Evolutionary conservation across 2,329 filamentous ascomycete species (phyloP).

Genomic region (Pseudocercospora eumusae): DNA sequence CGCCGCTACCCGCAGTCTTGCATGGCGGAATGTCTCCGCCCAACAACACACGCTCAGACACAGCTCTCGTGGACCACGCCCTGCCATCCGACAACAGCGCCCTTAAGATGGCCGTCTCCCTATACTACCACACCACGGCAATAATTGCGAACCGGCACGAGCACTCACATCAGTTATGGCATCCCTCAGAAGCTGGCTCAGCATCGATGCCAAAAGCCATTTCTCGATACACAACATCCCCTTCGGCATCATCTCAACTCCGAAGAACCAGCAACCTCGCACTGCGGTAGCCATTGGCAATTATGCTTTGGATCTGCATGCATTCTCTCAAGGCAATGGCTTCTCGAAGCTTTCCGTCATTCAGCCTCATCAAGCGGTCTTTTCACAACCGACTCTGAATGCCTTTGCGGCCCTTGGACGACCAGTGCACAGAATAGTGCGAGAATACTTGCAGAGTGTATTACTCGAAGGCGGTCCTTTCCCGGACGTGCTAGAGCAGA

Average conservation of each 20-base stretch:
- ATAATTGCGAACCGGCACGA: not conserved
- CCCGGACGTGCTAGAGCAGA: conserved; percentile 64
- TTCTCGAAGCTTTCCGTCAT: conserved; percentile 61
- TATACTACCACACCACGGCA: not conserved
- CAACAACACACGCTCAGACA: not conserved
- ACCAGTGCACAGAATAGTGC: conserved; percentile 66
- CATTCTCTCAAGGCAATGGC: conserved; percentile 60
- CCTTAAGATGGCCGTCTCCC: not conserved
- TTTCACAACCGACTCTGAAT: conserved; percentile 67
- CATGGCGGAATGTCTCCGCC: not conserved
- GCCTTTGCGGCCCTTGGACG: conserved; percentile 72
- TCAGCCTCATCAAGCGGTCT: conserved; percentile 61
- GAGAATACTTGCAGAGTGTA: conserved; percentile 68
- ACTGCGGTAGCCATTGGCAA: conserved; percentile 73
- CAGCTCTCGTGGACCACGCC: not conserved
- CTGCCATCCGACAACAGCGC: not conserved
- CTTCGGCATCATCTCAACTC: conserved; percentile 76
- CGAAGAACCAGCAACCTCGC: conserved; percentile 57
- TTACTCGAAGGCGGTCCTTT: conserved; percentile 62
- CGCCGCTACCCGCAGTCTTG: not conserved
- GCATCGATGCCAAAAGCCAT: conserved; percentile 61
- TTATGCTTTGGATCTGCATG: conserved; percentile 68
- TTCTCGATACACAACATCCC: conserved; percentile 81
- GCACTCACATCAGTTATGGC: conserved; percentile 32
- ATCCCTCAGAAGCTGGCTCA: conserved; percentile 57